Percentiles rank a stretch among this genome's conserved stretches.
These are phyloP conservation scores for Fusarium caatingaense DNA, from an alignment of 2,329 filamentous ascomycete species.

Conservation along the genomic window DNA sequence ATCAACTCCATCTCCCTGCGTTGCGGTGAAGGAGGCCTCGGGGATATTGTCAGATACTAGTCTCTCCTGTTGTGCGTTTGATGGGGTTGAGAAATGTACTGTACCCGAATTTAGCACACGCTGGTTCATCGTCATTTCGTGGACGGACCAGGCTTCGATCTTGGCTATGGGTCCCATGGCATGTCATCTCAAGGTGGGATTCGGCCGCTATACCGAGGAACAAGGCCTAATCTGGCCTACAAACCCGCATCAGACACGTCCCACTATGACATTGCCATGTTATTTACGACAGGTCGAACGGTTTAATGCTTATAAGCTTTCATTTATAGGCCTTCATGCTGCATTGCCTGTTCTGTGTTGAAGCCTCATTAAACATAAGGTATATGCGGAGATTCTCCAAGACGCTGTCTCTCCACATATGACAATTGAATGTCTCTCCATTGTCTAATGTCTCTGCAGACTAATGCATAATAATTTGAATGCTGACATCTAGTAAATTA, in stretches of 20 bases:
- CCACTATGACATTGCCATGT: constrained; percentile 14
- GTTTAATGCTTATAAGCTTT: neutral
- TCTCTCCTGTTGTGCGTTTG: constrained; percentile 1
- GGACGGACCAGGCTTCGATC: constrained; percentile 7
- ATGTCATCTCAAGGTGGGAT: constrained; percentile 31
- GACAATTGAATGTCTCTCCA: constrained; percentile 4
- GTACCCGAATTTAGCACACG: constrained; percentile 29
- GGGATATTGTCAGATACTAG: constrained; percentile 15
- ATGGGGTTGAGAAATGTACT: constrained; percentile 10
- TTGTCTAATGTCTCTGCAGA: constrained; percentile 7
- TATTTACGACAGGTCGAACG: constrained; percentile 10
- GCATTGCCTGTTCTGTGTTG: neutral
- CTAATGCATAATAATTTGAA: constrained; percentile 23
- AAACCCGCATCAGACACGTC: constrained; percentile 7
- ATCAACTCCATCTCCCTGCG: constrained; percentile 35
- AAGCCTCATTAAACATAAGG: neutral
- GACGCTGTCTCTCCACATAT: constrained; percentile 1
- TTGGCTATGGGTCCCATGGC: constrained; percentile 8
- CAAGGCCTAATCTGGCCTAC: constrained; percentile 15
- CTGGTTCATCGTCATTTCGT: constrained; percentile 38
- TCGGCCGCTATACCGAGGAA: constrained; percentile 26
- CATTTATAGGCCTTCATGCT: neutral
- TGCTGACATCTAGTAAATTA: neutral
- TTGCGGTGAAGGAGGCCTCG: constrained; percentile 34
- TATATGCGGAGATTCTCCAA: neutral